Base-by-base conservation (phyloP, 2,329 filamentous ascomycete genomes). In the Tolypocladium paradoxum region DNA sequence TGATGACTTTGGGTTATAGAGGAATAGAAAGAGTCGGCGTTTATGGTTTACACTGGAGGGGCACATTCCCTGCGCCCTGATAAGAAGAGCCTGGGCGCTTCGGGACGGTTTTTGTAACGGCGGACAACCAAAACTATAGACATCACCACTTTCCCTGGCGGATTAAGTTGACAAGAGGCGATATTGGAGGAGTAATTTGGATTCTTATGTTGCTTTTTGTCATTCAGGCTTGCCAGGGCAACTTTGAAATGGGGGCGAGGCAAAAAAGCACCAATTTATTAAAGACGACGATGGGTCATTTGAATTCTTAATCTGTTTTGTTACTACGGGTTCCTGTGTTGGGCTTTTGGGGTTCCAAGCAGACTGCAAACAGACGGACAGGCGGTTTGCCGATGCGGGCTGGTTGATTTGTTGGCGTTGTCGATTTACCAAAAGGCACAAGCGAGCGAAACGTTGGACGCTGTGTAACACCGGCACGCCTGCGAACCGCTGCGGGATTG, bases 1-100 rank as follows among this genome's bases (percentile, higher is more conserved):
- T 71, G 62, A 71, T 64, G 69, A 71, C 57, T 61, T 64, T 61
- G 63, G 66, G 59, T 56, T 65, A 70, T 72, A 71, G 65, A 72
- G 60, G 61, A 56, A 68, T 68, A 70, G 66, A 71, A 58, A 61
- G 67, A 65, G 62, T 61, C 57, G 69, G 69, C 68, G 69, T 70
- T 71, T 59, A 64, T 53, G 61, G 62, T 56, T 58, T 58, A 60
- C 50, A 51, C 43, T 55, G 51, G 55, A 51, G 53, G 53, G 46
- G 49, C 53, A 48, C 35, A 36, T 40, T 31, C 53, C 50, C 47
- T 33, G 16, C 36, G 51, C 35, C 29, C 49, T 49, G 51, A 49
- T 27, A 29, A 48, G 35, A 22, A 46, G 48, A 50, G 50, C 16
- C 36, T 58, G 58, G 61, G 62, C 56, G 60, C 59, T 55, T 27